These are phyloP conservation scores for Boletus subcaerulescens DNA, from an alignment of 768 basidiomycete genomes.

Conservation along the genomic window DNA sequence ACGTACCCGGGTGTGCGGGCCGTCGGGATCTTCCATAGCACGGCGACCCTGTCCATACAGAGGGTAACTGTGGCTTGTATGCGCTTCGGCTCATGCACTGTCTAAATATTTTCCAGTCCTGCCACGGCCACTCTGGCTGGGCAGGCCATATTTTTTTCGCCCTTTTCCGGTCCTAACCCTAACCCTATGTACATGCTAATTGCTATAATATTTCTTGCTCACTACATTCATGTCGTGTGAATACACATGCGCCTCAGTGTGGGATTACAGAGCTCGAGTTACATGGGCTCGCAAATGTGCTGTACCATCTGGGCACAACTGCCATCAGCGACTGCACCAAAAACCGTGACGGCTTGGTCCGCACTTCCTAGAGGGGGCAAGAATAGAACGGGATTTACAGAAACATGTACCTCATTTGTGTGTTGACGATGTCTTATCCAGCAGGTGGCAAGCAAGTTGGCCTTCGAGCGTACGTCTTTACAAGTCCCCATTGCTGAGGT, in stretches of 20 bases:
- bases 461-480: conserved; percentile 56
- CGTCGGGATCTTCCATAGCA: conserved; percentile 51
- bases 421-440: no score
- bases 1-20: conserved; percentile 54
- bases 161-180: conserved; percentile 32
- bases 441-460: conserved; percentile 75
- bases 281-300: conserved; percentile 68
- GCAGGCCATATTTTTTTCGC: conserved; percentile 38
- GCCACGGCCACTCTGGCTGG: conserved; percentile 53
- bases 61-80: conserved; percentile 46
- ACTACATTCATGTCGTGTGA: conserved; percentile 8
- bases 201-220: conserved; percentile 18
- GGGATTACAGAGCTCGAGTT: conserved; percentile 72
- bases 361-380: no score
- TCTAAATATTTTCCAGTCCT: conserved; percentile 79
- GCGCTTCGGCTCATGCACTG: conserved; percentile 72
- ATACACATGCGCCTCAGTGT: conserved; percentile 41
- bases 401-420: no score
- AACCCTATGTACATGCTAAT: conserved; percentile 32
- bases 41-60: conserved; percentile 55
- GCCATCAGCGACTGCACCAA: conserved; percentile 82
- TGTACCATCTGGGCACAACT: conserved; percentile 81
- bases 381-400: no score
- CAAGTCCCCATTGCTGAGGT: conserved; percentile 25
- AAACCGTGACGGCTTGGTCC: no score